Base-by-base conservation (phyloP, 495 filamentous ascomycete genomes). In the Xylaria grammica region DNA sequence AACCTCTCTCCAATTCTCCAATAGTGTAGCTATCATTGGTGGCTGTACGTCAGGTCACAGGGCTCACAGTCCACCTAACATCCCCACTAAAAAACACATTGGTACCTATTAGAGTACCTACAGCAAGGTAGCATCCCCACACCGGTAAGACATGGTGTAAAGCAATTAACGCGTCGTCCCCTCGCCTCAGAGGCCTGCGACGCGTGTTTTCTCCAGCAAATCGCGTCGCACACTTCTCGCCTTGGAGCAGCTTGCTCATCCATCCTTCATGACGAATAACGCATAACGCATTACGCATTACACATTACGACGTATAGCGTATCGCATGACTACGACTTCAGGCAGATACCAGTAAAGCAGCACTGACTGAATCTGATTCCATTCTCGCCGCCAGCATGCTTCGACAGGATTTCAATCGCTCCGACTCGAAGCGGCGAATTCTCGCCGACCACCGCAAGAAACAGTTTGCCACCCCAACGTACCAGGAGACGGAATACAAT, bases 361-460 rank as follows among this genome's bases (percentile, higher is more conserved):
- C 11, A 36, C 4, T 36, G 11, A 36, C 11, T 36, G 4, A 44
- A 44, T 44, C 40, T 3, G 3, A 44, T n/a, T 20, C 45, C 49
- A 52, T 3, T 19, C 4, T 6, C 49, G 29, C 26, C 45, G 52
- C 26, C 74, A 86, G 51, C 49, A 94, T 94, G 91, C 88, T 91
- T 65, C 84, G 88, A 66, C 88, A 88, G 72, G 88, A 90, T 42
- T 83, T 80, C 63, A 85, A 85, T 62, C 85, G 92, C n/a, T 86
- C 95, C 57, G 93, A 96, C 66, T 76, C 89, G 7, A 97, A 97
- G 75, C 79, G 92, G 72, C 87, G 92, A 64, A 84, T 86, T 60
- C 82, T 81, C 48, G 77, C 94, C 68, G 87, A 96, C 72, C 81
- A 88, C 68, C 92, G 92, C 66, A 95, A 94, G 77, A 89, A 85